Percentiles rank a stretch among this genome's conserved stretches.
Evolutionary conservation across 352 stramenopile species (phyloP).

Genomic region (Lagenidium giganteum): DNA sequence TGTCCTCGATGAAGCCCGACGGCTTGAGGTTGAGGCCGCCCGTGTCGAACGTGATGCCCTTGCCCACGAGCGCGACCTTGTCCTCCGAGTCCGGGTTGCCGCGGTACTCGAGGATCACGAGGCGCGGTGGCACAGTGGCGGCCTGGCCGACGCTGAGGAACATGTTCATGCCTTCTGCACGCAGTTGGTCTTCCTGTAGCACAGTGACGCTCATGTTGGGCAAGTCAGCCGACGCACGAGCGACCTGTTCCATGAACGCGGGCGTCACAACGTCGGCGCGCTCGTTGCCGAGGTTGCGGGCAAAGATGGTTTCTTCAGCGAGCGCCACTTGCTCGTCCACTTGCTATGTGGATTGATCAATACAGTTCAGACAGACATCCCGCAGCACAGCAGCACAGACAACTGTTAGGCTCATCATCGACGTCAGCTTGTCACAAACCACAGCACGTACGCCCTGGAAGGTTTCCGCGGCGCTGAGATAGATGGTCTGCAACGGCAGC

Average conservation of each 20-base stretch:
- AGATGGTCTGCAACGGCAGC: constrained; percentile 62
- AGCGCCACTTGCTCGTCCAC: constrained; percentile 59
- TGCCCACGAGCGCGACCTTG: constrained; percentile 87
- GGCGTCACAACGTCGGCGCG: constrained; percentile 71
- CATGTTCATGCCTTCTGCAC: constrained; percentile 81
- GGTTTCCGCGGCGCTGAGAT: too few relatives aligned
- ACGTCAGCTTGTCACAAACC: too few relatives aligned
- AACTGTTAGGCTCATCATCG: constrained; percentile 1
- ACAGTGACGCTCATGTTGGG: constrained; percentile 78
- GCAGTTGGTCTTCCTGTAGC: constrained; percentile 72
- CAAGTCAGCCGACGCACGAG: constrained; percentile 53
- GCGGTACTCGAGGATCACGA: constrained; percentile 82
- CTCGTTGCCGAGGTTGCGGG: constrained; percentile 81
- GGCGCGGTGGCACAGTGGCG: constrained; percentile 58
- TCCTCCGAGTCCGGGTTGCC: constrained; percentile 60
- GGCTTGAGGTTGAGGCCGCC: constrained; percentile 95
- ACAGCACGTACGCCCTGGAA: constrained; percentile 44
- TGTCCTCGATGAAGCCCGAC: constrained; percentile 86
- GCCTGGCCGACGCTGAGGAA: constrained; percentile 80
- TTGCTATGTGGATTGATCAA: constrained; percentile 17
- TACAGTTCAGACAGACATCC: neutral
- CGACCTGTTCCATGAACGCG: constrained; percentile 80
- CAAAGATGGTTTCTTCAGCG: constrained; percentile 81
- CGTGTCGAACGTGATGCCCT: constrained; percentile 94
- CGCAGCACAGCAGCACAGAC: neutral